Base-by-base conservation (phyloP, 2,329 filamentous ascomycete genomes). In the Colletotrichum phormii region DNA sequence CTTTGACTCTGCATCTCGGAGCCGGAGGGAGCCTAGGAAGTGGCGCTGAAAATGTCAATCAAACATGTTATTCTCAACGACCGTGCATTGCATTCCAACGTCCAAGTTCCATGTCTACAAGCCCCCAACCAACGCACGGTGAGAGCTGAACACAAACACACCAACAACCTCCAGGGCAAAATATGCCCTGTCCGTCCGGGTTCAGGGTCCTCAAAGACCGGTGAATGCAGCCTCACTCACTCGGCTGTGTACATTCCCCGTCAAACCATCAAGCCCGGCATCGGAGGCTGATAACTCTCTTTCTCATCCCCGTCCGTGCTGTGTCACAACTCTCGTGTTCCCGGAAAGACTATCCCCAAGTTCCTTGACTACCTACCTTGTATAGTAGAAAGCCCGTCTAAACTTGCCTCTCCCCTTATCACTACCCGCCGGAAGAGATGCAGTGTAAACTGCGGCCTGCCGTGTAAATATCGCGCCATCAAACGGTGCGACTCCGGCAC, bases 231-330 rank as follows among this genome's bases (percentile, higher is more conserved):
- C 51, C 33, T 64, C 31, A 64, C 31, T 63, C 13, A 8, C 29
- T n/a, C 0, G 26, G 26, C 37, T n/a, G 6, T 1, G 29, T 11
- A 35, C 26, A 54, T 29, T 54, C 24, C 22, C 37, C 24, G 15
- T n/a, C 7, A 49, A n/a, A 9, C 51, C 6, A 24, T 26, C 29
- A 37, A 18, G 11, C 64, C 64, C 54, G 37, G 53, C 35, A 66
- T 51, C 64, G 24, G 54, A 51, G 55, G 15, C 31, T 33, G 18
- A 13, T 58, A 35, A n/a, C 54, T 49, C 51, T n/a, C 5, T 59
- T 60, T 33, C n/a, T 5, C 22, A 12, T 46, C 58, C 64, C 65
- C 65, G 60, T 72, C 69, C 59, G 65, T 72, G 65, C 65, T 37
- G 69, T 64, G 69, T 64, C 69, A 59, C 22, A 46, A 37, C 58